phyloP scores from a whole-genome alignment of 495 filamentous ascomycete species.

The Lasiosphaeria miniovina region DNA sequence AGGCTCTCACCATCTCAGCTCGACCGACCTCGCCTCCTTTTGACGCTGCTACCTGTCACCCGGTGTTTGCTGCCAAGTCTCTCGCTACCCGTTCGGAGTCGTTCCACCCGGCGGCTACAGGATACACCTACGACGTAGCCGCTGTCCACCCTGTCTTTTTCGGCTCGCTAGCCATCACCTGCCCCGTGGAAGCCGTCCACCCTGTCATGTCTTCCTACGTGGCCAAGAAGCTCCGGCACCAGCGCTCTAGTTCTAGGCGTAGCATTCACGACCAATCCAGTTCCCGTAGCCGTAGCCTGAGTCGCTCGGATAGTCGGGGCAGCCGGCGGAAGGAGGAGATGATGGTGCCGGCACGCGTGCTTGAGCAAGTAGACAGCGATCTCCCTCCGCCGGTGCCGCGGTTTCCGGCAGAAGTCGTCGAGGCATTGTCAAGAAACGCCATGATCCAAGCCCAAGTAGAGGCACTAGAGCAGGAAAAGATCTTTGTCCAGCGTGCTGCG shows the following conservation, averaged over 20 bases:
- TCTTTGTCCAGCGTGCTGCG: conserved; percentile 25
- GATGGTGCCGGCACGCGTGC: conserved; percentile 13
- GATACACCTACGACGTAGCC: conserved; percentile 32
- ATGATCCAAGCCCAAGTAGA: conserved; percentile 34
- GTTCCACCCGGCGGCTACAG: conserved; percentile 37
- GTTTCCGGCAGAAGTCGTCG: not conserved
- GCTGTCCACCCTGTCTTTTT: conserved; percentile 37
- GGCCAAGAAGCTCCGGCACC: conserved; percentile 22
- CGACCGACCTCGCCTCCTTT: conserved; percentile 13
- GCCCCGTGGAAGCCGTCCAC: conserved; percentile 27
- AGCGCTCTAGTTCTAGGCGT: conserved; percentile 12
- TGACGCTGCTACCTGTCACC: conserved; percentile 34
- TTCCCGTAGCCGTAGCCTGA: conserved; percentile 7
- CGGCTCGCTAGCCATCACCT: conserved; percentile 32
- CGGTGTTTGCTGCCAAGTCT: conserved; percentile 37
- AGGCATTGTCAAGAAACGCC: conserved; percentile 4
- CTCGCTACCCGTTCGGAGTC: conserved; percentile 29
- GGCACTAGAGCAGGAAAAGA: conserved; percentile 34
- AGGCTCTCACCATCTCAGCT: conserved; percentile 27
- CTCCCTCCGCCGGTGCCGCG: not conserved
- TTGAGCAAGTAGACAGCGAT: conserved; percentile 12
- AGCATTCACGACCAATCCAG: conserved; percentile 5
- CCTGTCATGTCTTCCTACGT: conserved; percentile 29
- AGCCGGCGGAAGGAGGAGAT: conserved; percentile 18
- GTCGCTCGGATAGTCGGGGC: conserved; percentile 12